Percentiles rank a stretch among this genome's conserved stretches.
Conservation (phyloP, 2,329 filamentous ascomycete species). For the Chaetomiaceae sp. region DNA sequence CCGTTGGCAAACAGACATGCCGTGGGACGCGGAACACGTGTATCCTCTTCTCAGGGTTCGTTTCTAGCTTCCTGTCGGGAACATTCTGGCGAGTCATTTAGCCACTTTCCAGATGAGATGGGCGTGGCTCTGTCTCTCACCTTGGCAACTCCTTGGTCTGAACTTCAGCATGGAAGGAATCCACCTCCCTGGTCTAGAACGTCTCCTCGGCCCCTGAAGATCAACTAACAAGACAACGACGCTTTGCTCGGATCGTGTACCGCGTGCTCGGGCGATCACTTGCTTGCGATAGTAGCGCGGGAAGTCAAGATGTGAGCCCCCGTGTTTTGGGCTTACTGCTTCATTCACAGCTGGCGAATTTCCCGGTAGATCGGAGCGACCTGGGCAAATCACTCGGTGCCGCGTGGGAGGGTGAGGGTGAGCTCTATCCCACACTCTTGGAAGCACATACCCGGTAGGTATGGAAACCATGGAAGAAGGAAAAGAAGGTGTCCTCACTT, state of each 20-base stretch:
- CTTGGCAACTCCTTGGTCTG: neutral
- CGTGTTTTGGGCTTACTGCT: neutral
- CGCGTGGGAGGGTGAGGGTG: neutral
- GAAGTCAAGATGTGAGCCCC: neutral
- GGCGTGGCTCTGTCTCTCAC: neutral
- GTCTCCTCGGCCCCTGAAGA: neutral
- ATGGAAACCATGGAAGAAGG: no score
- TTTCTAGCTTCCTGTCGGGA: neutral
- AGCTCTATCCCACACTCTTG: neutral
- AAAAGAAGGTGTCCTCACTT: no score
- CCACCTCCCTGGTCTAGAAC: no score
- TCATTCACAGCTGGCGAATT: neutral
- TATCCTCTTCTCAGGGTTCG: neutral
- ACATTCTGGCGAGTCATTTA: slow-evolving; percentile 1
- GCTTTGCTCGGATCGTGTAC: no score
- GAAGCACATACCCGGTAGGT: no score
- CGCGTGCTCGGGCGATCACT: no score
- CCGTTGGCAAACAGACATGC: neutral
- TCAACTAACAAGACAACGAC: neutral
- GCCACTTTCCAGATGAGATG: neutral
- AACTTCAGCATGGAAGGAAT: neutral
- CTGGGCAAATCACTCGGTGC: neutral
- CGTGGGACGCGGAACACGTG: slow-evolving; percentile 5
- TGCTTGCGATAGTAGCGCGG: neutral
- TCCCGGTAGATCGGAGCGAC: neutral